Conservation (phyloP, 169 alveolate species). For the Cryptosporidium andersoni region DNA sequence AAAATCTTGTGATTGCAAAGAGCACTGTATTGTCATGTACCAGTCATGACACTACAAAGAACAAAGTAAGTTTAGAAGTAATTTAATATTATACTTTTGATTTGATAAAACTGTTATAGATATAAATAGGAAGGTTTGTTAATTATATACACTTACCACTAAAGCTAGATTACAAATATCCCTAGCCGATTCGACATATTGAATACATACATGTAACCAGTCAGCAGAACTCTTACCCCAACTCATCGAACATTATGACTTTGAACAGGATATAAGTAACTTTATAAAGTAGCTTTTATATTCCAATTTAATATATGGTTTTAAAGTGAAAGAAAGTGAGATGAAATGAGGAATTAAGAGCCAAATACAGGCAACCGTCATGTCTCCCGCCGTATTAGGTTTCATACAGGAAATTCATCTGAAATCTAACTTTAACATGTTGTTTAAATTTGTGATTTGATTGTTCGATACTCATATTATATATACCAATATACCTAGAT, state of each 20-base stretch:
- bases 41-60: not conserved
- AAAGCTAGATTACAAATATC: constrained; percentile 16
- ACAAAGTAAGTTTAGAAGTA: not conserved
- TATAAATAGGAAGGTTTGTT: too few relatives aligned
- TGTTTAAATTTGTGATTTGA: too few relatives aligned
- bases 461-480: too few relatives aligned
- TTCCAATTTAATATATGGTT: not conserved
- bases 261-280: too few relatives aligned
- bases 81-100: too few relatives aligned
- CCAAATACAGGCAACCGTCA: not conserved
- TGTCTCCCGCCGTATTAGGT: too few relatives aligned
- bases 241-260: too few relatives aligned
- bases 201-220: not conserved
- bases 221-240: not conserved
- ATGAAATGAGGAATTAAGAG: not conserved
- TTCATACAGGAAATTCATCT: too few relatives aligned
- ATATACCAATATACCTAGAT: too few relatives aligned
- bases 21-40: not conserved
- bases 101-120: too few relatives aligned
- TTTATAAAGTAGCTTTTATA: not conserved
- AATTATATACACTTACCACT: not conserved
- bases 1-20: not conserved
- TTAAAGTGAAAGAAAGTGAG: not conserved
- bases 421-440: too few relatives aligned
- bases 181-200: not conserved